A percentile compares a stretch with the other conserved stretches of the same genome.
phyloP scores from a whole-genome alignment of 2,329 filamentous ascomycete genomes.

The Trichoderma gracile region DNA sequence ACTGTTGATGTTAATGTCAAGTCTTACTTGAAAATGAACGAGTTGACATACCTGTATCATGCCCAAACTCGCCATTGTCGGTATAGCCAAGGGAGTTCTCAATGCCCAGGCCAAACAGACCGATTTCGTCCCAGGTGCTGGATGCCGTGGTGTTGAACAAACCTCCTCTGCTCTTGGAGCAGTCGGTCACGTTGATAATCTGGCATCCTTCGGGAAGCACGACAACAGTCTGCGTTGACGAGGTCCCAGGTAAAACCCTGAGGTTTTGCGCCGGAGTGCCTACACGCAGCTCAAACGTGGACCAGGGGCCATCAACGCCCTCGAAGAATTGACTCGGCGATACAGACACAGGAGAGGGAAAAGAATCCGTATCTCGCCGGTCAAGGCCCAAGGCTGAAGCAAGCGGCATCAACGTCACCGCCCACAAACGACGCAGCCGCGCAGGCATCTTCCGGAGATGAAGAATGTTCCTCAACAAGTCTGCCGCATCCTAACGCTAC shows the following conservation, averaged over 20 bases:
- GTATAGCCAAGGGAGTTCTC: conserved; percentile 22
- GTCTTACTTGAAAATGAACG: neutral
- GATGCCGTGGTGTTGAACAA: conserved; percentile 25
- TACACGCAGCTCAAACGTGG: conserved; percentile 26
- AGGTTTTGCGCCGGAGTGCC: conserved; percentile 25
- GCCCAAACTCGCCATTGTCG: conserved; percentile 24
- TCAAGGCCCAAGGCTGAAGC: conserved; percentile 11
- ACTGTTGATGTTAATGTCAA: conserved; percentile 4
- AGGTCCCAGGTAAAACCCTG: conserved; percentile 25
- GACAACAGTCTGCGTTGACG: conserved; percentile 25
- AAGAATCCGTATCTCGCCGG: neutral
- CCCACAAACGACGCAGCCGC: conserved; percentile 16
- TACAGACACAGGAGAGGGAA: conserved; percentile 20
- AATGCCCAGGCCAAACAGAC: conserved; percentile 20
- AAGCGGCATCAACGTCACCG: conserved; percentile 1
- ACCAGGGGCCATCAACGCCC: conserved; percentile 26
- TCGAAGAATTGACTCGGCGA: conserved; percentile 27
- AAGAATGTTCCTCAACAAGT: conserved; percentile 2
- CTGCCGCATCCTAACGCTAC: conserved; percentile 13
- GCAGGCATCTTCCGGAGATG: conserved; percentile 14
- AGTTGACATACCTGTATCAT: conserved; percentile 23
- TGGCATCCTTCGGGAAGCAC: conserved; percentile 21
- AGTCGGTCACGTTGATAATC: conserved; percentile 19
- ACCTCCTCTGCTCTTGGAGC: conserved; percentile 21
- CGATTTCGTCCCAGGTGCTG: conserved; percentile 21